Conservation (phyloP, 2,329 filamentous ascomycete genomes). For the Fusarium drepaniforme region DNA sequence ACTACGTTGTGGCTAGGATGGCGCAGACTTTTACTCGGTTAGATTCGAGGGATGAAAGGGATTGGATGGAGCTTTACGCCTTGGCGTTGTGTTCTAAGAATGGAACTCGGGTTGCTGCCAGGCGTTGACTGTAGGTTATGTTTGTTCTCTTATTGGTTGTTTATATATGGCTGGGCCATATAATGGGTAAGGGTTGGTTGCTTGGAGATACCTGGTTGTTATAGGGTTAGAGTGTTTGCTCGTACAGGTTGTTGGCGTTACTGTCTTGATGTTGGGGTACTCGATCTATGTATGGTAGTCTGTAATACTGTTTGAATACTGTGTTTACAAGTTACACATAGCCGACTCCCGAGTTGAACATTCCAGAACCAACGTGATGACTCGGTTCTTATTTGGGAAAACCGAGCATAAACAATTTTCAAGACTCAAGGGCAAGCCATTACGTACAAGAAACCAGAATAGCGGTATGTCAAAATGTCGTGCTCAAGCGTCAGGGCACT, state of each 20-base stretch:
- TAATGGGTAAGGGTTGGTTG: neutral
- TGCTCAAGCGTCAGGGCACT: neutral
- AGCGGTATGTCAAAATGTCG: neutral
- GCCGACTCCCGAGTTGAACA: neutral
- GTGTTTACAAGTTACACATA: neutral
- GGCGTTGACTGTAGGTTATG: neutral
- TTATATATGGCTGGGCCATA: neutral
- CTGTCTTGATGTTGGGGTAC: neutral
- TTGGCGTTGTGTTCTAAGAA: slow-evolving; percentile 51
- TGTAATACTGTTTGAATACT: neutral
- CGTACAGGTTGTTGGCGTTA: neutral
- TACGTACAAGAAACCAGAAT: neutral
- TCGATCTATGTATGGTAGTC: neutral
- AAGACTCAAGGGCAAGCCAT: neutral
- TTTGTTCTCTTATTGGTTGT: neutral
- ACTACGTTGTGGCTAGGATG: slow-evolving; percentile 51
- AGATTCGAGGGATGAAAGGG: slow-evolving; percentile 43
- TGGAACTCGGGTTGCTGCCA: slow-evolving; percentile 42
- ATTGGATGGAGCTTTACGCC: slow-evolving; percentile 51
- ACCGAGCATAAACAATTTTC: neutral
- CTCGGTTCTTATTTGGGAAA: neutral
- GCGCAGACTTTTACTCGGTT: slow-evolving; percentile 48
- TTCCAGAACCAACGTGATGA: neutral
- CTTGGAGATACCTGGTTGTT: neutral
- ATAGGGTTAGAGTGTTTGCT: neutral